Base-by-base conservation (phyloP, 441 rosid species). In the Mallotus japonicus region DNA sequence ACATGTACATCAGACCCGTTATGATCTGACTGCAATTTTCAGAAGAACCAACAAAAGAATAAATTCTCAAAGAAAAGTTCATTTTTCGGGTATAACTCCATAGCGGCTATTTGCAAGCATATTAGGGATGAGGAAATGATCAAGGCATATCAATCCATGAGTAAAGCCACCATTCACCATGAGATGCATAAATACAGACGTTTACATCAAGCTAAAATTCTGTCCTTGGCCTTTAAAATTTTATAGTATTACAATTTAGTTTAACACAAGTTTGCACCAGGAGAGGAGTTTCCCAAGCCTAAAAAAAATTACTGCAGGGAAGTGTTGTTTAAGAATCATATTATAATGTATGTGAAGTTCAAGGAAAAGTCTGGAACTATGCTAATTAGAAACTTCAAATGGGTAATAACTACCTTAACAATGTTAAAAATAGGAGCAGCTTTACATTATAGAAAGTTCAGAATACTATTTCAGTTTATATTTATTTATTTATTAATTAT, bases 1-100 rank as follows among this genome's bases (percentile, higher is more conserved):
- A 87, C 85, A 78, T 93, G 98, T 8, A 93, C 91, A 74, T 93
- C 95, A 62, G 95, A 89, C 44, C 99, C 99, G 82, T 93, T 95
- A 77, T 93, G 98, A 86, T 91, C 97, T 34, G 94, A 81, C 99
- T 93, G 91, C 87, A 87, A 60, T 71, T 75, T 72, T 44, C 77
- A 67, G 73, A 56, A 72, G 74, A 70, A 69, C 12, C 75, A 60
- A 65, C 40, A 75, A 62, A 58, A 11, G 73, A 67, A 5, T 28
- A 63, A 76, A 69, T 74, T 73, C 80, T 55, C 65, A 71, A 40
- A 70, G 19, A 54, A 37, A 50, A 51, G 14, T 56, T 53, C 47
- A 65, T 49, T 72, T 62, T 53, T 63, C 19, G 49, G 67, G 63
- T 5, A 71, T 12, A 22, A 59, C 42, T 46, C n/a, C 44, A n/a